phyloP scores from a whole-genome alignment of 176 grass and related monocot species.

The Puya raimondii region DNA sequence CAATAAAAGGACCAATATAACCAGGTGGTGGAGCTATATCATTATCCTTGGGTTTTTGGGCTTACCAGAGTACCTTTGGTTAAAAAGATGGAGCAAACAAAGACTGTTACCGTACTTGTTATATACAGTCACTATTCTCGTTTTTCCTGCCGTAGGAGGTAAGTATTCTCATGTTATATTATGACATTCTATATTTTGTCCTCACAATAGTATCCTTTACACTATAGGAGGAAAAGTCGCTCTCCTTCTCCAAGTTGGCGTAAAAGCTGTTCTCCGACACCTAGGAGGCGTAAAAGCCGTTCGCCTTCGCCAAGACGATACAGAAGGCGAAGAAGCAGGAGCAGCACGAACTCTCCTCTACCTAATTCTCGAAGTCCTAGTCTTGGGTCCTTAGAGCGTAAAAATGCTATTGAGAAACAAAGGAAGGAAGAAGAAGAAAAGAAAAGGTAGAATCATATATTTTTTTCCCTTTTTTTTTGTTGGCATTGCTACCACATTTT shows the following conservation, averaged over 20 bases:
- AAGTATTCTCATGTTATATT: slow-evolving; percentile 1
- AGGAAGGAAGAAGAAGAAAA: slow-evolving; percentile 86
- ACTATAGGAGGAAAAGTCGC: slow-evolving; percentile 73
- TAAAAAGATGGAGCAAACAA: slow-evolving; percentile 49
- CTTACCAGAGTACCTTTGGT: slow-evolving; percentile 39
- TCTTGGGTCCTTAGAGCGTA: slow-evolving; percentile 37
- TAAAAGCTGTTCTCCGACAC: slow-evolving; percentile 43
- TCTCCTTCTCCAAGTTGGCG: slow-evolving; percentile 55
- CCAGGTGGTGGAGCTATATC: slow-evolving; percentile 13
- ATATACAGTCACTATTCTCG: not conserved
- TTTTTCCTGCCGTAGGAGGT: not conserved
- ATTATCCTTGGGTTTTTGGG: slow-evolving; percentile 26
- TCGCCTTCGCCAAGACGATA: slow-evolving; percentile 48
- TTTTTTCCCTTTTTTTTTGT: slow-evolving; percentile 29
- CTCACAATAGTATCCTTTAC: slow-evolving; percentile 20
- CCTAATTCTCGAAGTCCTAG: slow-evolving; percentile 33
- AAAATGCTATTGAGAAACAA: slow-evolving; percentile 59
- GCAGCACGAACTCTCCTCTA: slow-evolving; percentile 33
- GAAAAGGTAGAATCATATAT: slow-evolving; percentile 81
- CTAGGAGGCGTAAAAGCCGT: slow-evolving; percentile 40
- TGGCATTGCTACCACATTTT: slow-evolving; percentile 15
- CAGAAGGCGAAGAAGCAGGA: slow-evolving; percentile 66
- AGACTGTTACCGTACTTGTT: slow-evolving; percentile 46
- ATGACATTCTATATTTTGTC: slow-evolving; percentile 4
- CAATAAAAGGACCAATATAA: slow-evolving; percentile 11